These are phyloP conservation scores for Stropharia rugosoannulata DNA, from an alignment of 768 basidiomycete genomes.

Conservation along the genomic window DNA sequence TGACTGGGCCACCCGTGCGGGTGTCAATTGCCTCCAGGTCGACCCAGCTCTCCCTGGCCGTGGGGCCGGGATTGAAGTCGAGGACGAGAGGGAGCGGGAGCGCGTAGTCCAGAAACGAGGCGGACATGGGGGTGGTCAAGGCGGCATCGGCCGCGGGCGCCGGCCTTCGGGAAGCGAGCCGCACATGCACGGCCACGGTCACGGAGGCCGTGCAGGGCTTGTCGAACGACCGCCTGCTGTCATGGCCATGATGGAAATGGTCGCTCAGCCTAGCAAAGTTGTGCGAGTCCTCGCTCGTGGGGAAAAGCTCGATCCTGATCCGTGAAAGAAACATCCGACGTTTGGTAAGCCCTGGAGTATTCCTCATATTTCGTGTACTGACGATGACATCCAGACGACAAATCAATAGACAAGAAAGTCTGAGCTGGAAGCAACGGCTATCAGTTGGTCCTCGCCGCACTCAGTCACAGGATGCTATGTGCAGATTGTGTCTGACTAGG, in stretches of 20 bases:
- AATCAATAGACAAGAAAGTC: not conserved
- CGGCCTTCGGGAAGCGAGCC: slow-evolving; percentile 24
- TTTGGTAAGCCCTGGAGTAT: not conserved
- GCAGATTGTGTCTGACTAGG: no score
- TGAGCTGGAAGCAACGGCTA: no score
- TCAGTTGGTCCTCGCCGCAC: no score
- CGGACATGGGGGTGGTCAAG: no score
- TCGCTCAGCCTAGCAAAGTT: slow-evolving; percentile 71
- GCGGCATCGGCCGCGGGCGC: slow-evolving; percentile 15
- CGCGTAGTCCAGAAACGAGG: slow-evolving; percentile 17
- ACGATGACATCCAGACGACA: not conserved
- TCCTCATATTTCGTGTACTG: not conserved
- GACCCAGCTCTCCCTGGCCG: slow-evolving; percentile 40
- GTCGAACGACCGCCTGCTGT: slow-evolving; percentile 80
- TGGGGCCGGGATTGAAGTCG: slow-evolving; percentile 28
- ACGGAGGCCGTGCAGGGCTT: slow-evolving; percentile 36
- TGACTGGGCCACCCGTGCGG: slow-evolving; percentile 67
- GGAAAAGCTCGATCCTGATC: slow-evolving; percentile 67
- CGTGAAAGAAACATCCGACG: slow-evolving; percentile 10
- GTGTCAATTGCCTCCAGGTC: slow-evolving; percentile 56
- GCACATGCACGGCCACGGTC: slow-evolving; percentile 4
- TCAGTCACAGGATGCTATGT: no score
- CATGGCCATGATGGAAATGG: slow-evolving; percentile 79
- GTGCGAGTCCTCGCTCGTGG: slow-evolving; percentile 81
- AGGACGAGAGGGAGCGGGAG: slow-evolving; percentile 26